phyloP scores from a whole-genome alignment of 164 flowering plant species.

The Berberis thunbergii region DNA sequence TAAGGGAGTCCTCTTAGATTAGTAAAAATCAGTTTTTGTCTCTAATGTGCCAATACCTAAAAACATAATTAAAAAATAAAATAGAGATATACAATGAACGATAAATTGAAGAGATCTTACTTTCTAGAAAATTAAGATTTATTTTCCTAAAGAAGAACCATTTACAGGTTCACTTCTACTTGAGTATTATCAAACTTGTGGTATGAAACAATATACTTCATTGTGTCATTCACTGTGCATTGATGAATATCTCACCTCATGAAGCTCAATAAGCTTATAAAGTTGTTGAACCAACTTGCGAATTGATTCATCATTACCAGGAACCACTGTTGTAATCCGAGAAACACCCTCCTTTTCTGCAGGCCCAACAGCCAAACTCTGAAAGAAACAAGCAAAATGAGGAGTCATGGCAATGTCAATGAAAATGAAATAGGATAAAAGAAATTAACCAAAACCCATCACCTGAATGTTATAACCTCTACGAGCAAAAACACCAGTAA shows the following conservation, averaged over 20 bases:
- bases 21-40: no score
- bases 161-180: no score
- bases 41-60: no score
- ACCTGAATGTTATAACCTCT: constrained; percentile 98
- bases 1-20: no score
- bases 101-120: no score
- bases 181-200: no score
- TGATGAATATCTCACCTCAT: constrained; percentile 48
- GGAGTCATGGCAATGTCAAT: neutral
- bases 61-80: no score
- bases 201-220: no score
- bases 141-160: no score
- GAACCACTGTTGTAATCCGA: constrained; percentile 95
- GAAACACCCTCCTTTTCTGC: constrained; percentile 83
- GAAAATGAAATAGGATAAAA: constrained; percentile 1
- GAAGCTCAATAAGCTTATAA: constrained; percentile 70
- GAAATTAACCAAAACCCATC: neutral
- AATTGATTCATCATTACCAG: constrained; percentile 90
- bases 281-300: constrained; percentile 84
- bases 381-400: constrained; percentile 9
- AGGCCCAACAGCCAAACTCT: constrained; percentile 98
- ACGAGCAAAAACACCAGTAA: constrained; percentile 87
- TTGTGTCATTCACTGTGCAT: neutral
- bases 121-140: no score
- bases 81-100: no score